Conservation (phyloP, 2,329 filamentous ascomycete species). For the Fusarium nodosum region DNA sequence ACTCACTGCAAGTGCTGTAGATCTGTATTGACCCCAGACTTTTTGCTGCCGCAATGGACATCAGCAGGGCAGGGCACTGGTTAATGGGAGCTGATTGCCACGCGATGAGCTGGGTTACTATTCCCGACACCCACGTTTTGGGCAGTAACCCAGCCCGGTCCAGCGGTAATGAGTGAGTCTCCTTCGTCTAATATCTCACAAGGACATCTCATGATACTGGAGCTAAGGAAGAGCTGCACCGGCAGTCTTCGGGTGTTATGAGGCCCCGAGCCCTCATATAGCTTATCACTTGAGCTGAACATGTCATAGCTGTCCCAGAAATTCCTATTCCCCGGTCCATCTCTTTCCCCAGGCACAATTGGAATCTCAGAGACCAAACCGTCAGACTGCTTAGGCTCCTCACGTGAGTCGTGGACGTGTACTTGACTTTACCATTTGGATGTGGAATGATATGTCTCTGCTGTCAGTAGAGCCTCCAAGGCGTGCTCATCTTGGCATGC, state of each 20-base stretch:
- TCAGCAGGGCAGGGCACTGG: slow-evolving; percentile 16
- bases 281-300: slow-evolving; percentile 4
- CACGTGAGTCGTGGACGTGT: background rate
- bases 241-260: slow-evolving; percentile 28
- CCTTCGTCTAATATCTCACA: slow-evolving; percentile 7
- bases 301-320: background rate
- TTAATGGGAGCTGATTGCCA: slow-evolving; percentile 17
- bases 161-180: slow-evolving; percentile 6
- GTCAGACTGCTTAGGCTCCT: background rate
- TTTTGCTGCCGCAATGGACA: slow-evolving; percentile 12
- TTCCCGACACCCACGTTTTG: slow-evolving; percentile 14
- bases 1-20: slow-evolving; percentile 26
- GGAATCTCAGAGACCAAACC: background rate
- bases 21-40: slow-evolving; percentile 38
- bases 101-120: slow-evolving; percentile 9
- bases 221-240: slow-evolving; percentile 5
- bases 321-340: background rate
- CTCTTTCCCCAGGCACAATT: background rate
- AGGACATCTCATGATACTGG: slow-evolving; percentile 16
- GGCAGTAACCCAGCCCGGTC: background rate
- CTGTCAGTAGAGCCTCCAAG: background rate
- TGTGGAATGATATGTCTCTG: background rate
- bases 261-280: slow-evolving; percentile 22
- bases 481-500: background rate
- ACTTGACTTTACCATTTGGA: too few species aligned